A percentile compares a stretch with the other conserved stretches of the same genome.
Conservation (phyloP, 768 basidiomycete genomes). For the Hortiboletus campestris region DNA sequence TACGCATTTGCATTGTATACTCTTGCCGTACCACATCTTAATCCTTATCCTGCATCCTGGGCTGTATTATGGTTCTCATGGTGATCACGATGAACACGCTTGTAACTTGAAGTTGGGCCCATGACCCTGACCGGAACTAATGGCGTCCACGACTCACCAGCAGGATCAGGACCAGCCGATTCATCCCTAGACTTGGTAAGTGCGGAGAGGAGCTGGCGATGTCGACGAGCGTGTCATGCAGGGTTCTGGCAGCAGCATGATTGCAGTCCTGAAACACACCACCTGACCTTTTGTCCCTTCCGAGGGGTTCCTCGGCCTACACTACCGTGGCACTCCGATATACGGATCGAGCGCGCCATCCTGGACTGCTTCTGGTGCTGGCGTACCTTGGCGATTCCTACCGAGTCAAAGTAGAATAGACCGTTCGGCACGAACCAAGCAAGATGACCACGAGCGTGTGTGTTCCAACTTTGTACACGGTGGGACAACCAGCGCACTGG, state of each 20-base stretch:
- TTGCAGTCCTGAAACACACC: background rate
- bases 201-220: background rate
- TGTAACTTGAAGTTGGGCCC: background rate
- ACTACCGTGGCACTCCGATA: background rate
- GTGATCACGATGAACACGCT: background rate
- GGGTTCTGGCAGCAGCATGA: too few relatives aligned
- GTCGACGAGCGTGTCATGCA: background rate
- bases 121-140: too few relatives aligned
- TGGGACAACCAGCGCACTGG: background rate
- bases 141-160: background rate
- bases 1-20: conserved; percentile 6
- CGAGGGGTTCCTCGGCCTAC: background rate
- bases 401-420: background rate
- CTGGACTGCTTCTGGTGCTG: background rate
- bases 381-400: background rate
- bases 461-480: background rate
- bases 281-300: background rate
- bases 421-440: background rate
- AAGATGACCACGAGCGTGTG: background rate
- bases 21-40: conserved; percentile 2
- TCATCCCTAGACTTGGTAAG: too few relatives aligned
- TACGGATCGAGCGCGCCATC: background rate
- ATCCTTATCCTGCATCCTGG: background rate
- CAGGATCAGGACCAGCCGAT: conserved; percentile 11
- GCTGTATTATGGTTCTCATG: background rate